Evolutionary conservation across 2,329 filamentous ascomycete genomes (phyloP), one percentile per base, ranked within the genome.

Genomic region (Clonostachys rosea): DNA sequence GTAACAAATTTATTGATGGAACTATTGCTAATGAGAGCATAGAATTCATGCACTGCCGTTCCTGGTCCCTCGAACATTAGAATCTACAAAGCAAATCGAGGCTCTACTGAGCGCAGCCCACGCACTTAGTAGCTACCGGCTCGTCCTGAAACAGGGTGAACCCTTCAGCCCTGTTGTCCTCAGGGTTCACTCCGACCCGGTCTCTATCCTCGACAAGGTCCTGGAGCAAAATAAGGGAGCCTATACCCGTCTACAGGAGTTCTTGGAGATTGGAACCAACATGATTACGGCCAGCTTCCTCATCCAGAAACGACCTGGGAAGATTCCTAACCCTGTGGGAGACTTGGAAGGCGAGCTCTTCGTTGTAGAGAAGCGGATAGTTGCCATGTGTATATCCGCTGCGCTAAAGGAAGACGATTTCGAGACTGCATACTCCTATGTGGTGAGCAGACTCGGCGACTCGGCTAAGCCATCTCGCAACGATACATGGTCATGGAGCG

Each of bases 361-460:
- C 5, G 59, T 71, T 36, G 77, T 81, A 5, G 81, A 86, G 58
- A 81, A 78, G 43, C 79, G 88, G 33, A 82, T 94, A 44, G 84
- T 83, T 6, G 85, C 86, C 49, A 89, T 92, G 86, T 90, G 88
- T 52, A 83, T 92, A 39, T 84, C 90, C 59, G 83, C 86, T 13
- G 87, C 89, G 12, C 73, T 94, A 2, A 74, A 75, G 10, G 87
- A 91, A 59, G 84, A 91, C 52, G 89, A 83, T 60, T 94, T 94
- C 51, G 89, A 95, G 60, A 94, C 89, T 0, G 89, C 89, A 11
- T 94, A 92, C 62, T 91, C 87, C 0, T 92, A 89, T 59, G 84
- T 91, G 2, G 79, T 89, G 42, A 90, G 83, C 58, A 80, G 86
- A 18, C 72, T 94, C 1, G 73, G 75, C 8, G 49, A 58, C 10